Evolutionary conservation across 2,329 filamentous ascomycete species (phyloP).

Genomic region (Scedosporium apiospermum): DNA sequence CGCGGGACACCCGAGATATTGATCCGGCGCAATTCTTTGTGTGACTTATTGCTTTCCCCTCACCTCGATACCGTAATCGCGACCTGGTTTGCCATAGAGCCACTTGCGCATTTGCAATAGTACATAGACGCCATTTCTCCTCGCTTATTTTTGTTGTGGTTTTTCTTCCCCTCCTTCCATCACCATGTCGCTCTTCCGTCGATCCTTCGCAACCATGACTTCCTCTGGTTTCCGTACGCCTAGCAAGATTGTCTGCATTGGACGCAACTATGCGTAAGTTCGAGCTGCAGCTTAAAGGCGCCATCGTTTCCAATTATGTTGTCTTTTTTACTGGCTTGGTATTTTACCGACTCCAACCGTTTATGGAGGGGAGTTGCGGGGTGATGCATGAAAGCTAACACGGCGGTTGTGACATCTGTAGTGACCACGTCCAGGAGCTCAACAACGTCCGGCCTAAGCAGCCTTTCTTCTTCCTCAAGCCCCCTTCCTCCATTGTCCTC

Average conservation of each 20-base stretch:
- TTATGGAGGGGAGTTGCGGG: conserved; percentile 14
- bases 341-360: background rate
- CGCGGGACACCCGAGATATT: background rate
- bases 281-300: background rate
- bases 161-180: background rate
- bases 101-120: background rate
- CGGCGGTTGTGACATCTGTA: conserved; percentile 23
- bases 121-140: background rate
- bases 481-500: conserved; percentile 73
- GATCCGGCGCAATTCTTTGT: background rate
- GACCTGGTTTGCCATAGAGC: background rate
- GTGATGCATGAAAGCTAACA: conserved; percentile 1
- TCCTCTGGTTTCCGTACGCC: conserved; percentile 42
- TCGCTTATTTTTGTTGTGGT: background rate
- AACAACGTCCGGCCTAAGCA: conserved; percentile 82
- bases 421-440: conserved; percentile 88
- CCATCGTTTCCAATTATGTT: conserved; percentile 12
- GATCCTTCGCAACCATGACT: conserved; percentile 27
- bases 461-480: conserved; percentile 99
- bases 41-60: background rate
- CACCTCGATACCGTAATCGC: background rate
- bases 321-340: background rate
- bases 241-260: conserved; percentile 82
- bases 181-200: conserved; percentile 26
- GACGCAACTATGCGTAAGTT: conserved; percentile 86